These are phyloP conservation scores for Rhynchosporium secalis DNA, from an alignment of 2,329 filamentous ascomycete species.

Conservation along the genomic window DNA sequence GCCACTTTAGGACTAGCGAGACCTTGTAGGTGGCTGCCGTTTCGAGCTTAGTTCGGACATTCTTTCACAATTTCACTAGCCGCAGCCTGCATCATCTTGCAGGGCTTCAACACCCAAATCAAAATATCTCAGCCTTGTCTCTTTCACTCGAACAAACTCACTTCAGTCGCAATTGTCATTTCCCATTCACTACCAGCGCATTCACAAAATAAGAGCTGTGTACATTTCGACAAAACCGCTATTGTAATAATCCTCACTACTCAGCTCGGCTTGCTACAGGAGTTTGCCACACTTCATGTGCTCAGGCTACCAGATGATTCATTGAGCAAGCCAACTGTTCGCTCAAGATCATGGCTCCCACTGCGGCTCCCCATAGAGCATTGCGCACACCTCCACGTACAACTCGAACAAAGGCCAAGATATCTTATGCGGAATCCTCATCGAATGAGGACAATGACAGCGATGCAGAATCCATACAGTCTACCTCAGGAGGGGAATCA, in stretches of 20 bases:
- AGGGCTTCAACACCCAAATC: neutral
- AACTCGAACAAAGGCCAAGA: constrained; percentile 30
- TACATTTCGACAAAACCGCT: neutral
- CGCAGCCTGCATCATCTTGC: neutral
- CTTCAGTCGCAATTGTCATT: neutral
- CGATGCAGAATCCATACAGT: constrained; percentile 11
- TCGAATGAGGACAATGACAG: constrained; percentile 24
- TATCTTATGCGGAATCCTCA: constrained; percentile 36
- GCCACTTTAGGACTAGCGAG: neutral
- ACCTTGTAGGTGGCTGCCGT: neutral
- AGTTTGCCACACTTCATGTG: neutral
- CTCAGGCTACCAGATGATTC: neutral
- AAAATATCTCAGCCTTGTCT: constrained; percentile 3
- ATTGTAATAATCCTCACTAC: neutral
- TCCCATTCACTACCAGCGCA: neutral
- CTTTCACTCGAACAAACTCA: neutral
- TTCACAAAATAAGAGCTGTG: neutral
- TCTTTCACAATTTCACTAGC: too few relatives aligned
- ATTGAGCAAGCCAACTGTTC: neutral
- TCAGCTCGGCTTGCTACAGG: neutral
- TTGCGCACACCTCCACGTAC: constrained; percentile 23
- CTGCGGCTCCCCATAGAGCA: constrained; percentile 15
- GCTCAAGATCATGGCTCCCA: constrained; percentile 19
- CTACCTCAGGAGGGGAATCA: constrained; percentile 17
- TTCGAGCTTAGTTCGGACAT: neutral